Conservation (phyloP, 176 grass and related monocot species). For the Secale cereale region DNA sequence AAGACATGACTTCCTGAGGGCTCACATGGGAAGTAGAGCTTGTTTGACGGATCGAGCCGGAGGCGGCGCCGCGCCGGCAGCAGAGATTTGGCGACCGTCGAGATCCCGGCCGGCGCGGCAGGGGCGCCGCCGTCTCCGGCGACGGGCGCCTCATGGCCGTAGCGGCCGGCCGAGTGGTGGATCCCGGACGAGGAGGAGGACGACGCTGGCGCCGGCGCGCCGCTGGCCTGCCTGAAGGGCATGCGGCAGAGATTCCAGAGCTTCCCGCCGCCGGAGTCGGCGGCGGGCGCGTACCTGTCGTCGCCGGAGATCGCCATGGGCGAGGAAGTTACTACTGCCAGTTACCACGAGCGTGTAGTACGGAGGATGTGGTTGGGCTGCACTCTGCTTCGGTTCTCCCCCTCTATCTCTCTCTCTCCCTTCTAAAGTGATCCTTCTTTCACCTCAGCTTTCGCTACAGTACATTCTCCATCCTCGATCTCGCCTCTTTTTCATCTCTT, state of each 20-base stretch:
- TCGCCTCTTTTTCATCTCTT: conserved; percentile 19
- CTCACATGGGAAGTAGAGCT: conserved; percentile 99
- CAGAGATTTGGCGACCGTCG: conserved; percentile 71
- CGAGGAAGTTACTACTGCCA: conserved; percentile 17
- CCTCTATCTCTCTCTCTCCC: background rate
- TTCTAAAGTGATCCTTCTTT: conserved; percentile 33
- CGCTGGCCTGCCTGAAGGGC: conserved; percentile 68
- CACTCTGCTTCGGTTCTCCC: background rate
- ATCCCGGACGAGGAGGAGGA: conserved; percentile 56
- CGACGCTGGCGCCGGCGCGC: conserved; percentile 23
- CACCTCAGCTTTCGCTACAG: conserved; percentile 35
- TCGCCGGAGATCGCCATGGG: conserved; percentile 76
- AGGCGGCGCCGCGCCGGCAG: conserved; percentile 69
- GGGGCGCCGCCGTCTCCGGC: conserved; percentile 23
- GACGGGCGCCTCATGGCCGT: conserved; percentile 37
- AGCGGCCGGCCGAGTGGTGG: conserved; percentile 52
- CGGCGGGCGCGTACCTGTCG: conserved; percentile 38
- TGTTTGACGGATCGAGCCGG: conserved; percentile 78
- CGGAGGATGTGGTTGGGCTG: background rate
- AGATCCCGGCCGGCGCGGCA: conserved; percentile 40
- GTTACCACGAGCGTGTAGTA: conserved; percentile 2
- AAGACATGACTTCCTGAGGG: conserved; percentile 1
- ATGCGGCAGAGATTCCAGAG: conserved; percentile 94
- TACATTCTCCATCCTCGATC: conserved; percentile 30
- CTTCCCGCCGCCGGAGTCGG: conserved; percentile 51